Base-by-base conservation (phyloP, 345 rosid species). In the Crucihimalaya himalaica region DNA sequence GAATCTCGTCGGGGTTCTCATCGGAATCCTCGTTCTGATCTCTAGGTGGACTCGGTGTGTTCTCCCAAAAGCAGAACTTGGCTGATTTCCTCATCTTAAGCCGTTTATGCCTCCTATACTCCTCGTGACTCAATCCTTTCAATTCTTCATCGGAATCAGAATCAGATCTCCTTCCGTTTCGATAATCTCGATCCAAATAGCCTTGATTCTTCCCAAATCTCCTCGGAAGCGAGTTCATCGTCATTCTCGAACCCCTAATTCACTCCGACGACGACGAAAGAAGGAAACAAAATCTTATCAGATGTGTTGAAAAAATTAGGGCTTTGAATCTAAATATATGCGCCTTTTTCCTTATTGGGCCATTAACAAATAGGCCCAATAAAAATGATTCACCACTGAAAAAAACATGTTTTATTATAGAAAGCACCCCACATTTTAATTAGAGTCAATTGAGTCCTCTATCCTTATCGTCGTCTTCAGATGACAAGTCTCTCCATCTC, bases 81-180 rank as follows among this genome's bases (percentile, higher is more conserved):
- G 79, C 63, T 0, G 82, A 46, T 68, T 85, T 92, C 81, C 98
- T 86, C 96, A 89, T 54, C 86, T 90, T 90, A 82, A 90, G 94
- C 79, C 97, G 88, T 83, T 89, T 96, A 74, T 80, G 79, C 74
- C 98, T 84, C 85, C 98, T 71, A 68, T 82, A 82, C 80, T 96
- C 99, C 78, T 89, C 96, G 19, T 68, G 83, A 66, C 83, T 86
- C 83, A 96, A 77, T 47, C 98, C 94, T 31, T 79, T 90, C 80
- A 90, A 68, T 57, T 95, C 98, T 82, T 90, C 97, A 53, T 89
- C 99, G 14, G 96, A 87, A 21, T 95, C 99, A 9, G 96, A 87
- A 14, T 81, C 96, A 16, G 80, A 77, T 19, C 76, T 68, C 75
- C 82, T 80, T 6, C 86, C 90, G 39, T 79, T 81, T 20, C 73